Evolutionary conservation across 352 stramenopile species (phyloP), one percentile per base, ranked within the genome.

Genomic region (Phytophthora cryptogea): DNA sequence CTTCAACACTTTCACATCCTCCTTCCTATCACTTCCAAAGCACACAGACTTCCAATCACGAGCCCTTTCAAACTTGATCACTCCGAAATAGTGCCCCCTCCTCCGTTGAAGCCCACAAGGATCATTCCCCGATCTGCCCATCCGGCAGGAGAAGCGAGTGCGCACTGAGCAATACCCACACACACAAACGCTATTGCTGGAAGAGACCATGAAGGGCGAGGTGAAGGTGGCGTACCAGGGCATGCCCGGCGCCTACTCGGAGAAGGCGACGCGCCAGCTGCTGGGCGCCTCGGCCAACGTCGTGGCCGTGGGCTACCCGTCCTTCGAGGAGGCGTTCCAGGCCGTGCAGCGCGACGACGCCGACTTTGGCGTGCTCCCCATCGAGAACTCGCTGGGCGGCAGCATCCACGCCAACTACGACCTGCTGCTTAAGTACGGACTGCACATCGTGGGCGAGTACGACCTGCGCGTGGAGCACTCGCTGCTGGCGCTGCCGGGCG

Each of bases 391-490:
- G n/a, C 73, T 98, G 39, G 92, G 90, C 32, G 96, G 96, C 26
- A 98, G 84, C 27, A 99, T 98, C 65, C 96, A 99, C 74, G 89
- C 95, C 45, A 98, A 98, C 72, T 99, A 99, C 74, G 83, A 94
- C 60, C 59, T 94, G 54, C 48, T 92, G 52, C 69, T 93, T 42
- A 84, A 85, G 68, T 86, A 85, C 63, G 75, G 70, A 0, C 62
- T 93, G 33, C 72, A 88, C 57, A 76, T 93, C 27, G 71, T 93
- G 16, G 74, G 75, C 41, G 85, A 94, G 61, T 88, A 83, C 60
- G 76, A 88, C 51, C 54, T 80, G 13, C 67, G 63, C 23, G 66
- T 99, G 14, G 80, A 97, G 50, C 96, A 99, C 69, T 98, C 85
- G 76, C 80, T 98, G 14, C 66, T 99, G 54, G 89, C 83, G 59